A percentile compares a stretch with the other conserved stretches of the same genome.
These are phyloP conservation scores for Pleodorina starrii DNA, from an alignment of 139 green algal genomes.

Conservation along the genomic window DNA sequence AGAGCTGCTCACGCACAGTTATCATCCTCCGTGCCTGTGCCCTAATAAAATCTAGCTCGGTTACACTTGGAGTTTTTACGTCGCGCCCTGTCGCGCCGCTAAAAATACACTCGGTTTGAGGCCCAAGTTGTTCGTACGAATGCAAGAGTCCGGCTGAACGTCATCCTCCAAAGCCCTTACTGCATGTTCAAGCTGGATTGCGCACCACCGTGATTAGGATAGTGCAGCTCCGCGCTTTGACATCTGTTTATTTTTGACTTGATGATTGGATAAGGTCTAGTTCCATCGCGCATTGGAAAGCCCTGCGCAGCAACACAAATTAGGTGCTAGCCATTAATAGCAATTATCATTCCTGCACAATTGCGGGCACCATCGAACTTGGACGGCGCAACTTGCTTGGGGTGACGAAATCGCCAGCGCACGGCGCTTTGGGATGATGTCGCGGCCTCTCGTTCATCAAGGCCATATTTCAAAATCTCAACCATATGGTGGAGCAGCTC, in stretches of 20 bases:
- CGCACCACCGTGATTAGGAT: too few species aligned
- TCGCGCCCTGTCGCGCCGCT: too few species aligned
- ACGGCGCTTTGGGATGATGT: neutral
- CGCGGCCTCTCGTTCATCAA: neutral
- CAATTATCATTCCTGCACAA: neutral
- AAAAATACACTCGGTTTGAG: too few species aligned
- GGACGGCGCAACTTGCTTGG: neutral
- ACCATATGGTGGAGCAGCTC: neutral
- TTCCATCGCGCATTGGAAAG: neutral
- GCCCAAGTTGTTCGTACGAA: too few species aligned
- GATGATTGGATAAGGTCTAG: slow-evolving; percentile 12
- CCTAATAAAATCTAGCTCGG: too few species aligned
- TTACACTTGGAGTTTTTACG: too few species aligned
- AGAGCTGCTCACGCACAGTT: too few species aligned
- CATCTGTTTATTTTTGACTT: too few species aligned
- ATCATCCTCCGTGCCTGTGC: too few species aligned
- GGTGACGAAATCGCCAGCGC: neutral
- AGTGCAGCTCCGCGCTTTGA: too few species aligned
- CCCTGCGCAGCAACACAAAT: neutral
- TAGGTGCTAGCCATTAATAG: neutral
- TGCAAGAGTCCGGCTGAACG: neutral
- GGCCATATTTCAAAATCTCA: neutral
- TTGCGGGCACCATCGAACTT: neutral
- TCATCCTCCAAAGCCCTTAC: too few species aligned
- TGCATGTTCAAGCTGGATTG: too few species aligned